These are phyloP conservation scores for Fusarium buxicola DNA, from an alignment of 2,329 filamentous ascomycete species.

Conservation along the genomic window DNA sequence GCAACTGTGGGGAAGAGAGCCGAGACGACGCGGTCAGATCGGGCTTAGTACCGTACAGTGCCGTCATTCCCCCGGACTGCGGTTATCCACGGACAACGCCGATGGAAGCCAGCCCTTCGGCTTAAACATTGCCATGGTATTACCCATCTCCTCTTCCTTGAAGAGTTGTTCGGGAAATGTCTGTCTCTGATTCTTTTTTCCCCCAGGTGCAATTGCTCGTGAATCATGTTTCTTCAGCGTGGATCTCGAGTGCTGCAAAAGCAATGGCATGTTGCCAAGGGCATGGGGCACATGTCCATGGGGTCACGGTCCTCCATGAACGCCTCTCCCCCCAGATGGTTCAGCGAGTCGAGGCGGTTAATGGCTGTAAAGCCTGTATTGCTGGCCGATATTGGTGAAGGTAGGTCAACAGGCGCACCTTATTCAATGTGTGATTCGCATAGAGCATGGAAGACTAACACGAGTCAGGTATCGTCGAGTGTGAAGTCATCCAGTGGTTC, in stretches of 20 bases:
- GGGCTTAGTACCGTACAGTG: slow-evolving; percentile 35
- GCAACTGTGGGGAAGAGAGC: slow-evolving; percentile 35
- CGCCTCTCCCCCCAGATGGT: slow-evolving; percentile 55
- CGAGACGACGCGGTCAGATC: slow-evolving; percentile 35
- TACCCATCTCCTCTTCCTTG: slow-evolving; percentile 38
- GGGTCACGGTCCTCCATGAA: slow-evolving; percentile 45
- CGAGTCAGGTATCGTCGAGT: slow-evolving; percentile 88
- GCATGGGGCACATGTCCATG: slow-evolving; percentile 52
- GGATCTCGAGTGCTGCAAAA: slow-evolving; percentile 62
- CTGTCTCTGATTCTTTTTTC: slow-evolving; percentile 32
- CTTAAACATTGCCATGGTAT: slow-evolving; percentile 38
- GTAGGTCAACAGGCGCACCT: slow-evolving; percentile 54
- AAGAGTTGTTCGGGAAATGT: slow-evolving; percentile 29
- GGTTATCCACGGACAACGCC: slow-evolving; percentile 53
- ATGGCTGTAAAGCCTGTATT: slow-evolving; percentile 81
- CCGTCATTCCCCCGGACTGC: slow-evolving; percentile 49
- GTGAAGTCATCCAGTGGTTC: slow-evolving; percentile 99
- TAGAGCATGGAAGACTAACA: slow-evolving; percentile 24
- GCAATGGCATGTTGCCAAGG: slow-evolving; percentile 62
- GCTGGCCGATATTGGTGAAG: slow-evolving; percentile 88
- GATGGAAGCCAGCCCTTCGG: slow-evolving; percentile 51
- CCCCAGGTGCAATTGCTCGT: slow-evolving; percentile 29
- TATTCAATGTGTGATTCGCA: not conserved
- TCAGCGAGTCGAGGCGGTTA: slow-evolving; percentile 62
- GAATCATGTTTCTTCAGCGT: slow-evolving; percentile 66